Evolutionary conservation across 805 yeast genomes (phyloP), one percentile per base, ranked within the genome.

Genomic region (Middelhovenomyces tepae): DNA sequence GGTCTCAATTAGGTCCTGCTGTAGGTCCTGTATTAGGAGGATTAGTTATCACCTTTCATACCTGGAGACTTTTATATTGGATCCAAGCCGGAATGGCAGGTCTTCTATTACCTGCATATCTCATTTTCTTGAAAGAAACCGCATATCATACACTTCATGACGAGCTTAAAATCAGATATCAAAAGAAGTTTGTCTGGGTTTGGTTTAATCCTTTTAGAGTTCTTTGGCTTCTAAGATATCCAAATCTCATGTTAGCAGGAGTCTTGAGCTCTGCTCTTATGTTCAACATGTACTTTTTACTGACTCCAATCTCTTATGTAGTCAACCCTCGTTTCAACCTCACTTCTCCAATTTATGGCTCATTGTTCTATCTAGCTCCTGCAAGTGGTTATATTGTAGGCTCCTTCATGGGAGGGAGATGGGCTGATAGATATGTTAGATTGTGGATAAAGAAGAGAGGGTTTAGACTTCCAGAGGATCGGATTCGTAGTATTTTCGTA

Each of bases 301-400:
- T 71, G 33, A 73, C 78, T 0, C 79, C 79, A 1, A 71, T 73
- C 27, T 50, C 77, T 42, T 60, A 65, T 27, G 73, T 73, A 7
- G 62, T 73, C 34, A 71, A 71, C 43, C 78, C 78, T 3, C 47
- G 78, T 35, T 73, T 72, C 53, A 45, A 65, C 26, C 50, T 73
- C 19, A 57, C 56, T 0, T 45, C 61, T 13, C 78, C 79, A 0
- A 46, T 73, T 2, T 61, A 60, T 37, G 70, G 74, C 25, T 65
- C 74, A 0, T 49, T 73, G 14, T 72, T 73, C 44, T 73, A 73
- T 42, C 47, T 73, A 3, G 67, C 78, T 3, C 77, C 78, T 0
- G 78, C 78, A 1, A 9, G 51, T n/a, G 80, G 80, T 0, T 71
- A 69, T 41, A 28, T 71, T 1, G 22, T 47, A 1, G 78, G 78